Evolutionary conservation across 257 asterid species (phyloP), one percentile per base, ranked within the genome.

Genomic region (Solanum etuberosum): DNA sequence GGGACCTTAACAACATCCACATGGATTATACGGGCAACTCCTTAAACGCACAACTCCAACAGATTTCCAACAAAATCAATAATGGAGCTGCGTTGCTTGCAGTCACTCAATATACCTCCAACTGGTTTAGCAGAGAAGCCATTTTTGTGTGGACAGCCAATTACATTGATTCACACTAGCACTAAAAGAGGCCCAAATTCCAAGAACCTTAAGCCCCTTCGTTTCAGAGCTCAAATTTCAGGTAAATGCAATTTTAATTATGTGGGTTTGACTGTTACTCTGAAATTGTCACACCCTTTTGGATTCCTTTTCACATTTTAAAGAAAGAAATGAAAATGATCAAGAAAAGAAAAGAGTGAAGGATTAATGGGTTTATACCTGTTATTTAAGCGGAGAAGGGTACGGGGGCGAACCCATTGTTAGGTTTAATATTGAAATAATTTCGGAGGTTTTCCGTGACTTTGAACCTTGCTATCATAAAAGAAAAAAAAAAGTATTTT

Each of bases 61-160:
- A 29, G 11, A 29, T 18, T 48, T 81, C 29, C 16, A 42, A 77
- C 35, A 3, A 77, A 78, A 43, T 43, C 40, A 78, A 32, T 31
- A 43, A 92, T 94, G 98, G 96, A 91, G 86, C 90, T 94, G 51
- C 91, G 86, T 38, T 90, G 93, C 88, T 72, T 93, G 35, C 97
- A 90, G 77, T 91, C 93, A 13, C 92, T 93, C 68, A 91, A 90
- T 91, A 91, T 92, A 67, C 91, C 94, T 71, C 93, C 88, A 46
- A 88, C 90, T 59, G 91, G 90, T 73, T 89, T 89, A 86, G 68
- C 83, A 12, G 91, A 89, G 86, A 93, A 91, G 74, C 90, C 97
- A 57, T 94, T 93, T 84, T 87, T 92, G 46, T 65, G 86, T 83
- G 95, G 94, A 11, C 92, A 87, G 73, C 63, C 90, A 48, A 59